These are phyloP conservation scores for Zasmidium angulare DNA, from an alignment of 2,329 filamentous ascomycete genomes.

Conservation along the genomic window DNA sequence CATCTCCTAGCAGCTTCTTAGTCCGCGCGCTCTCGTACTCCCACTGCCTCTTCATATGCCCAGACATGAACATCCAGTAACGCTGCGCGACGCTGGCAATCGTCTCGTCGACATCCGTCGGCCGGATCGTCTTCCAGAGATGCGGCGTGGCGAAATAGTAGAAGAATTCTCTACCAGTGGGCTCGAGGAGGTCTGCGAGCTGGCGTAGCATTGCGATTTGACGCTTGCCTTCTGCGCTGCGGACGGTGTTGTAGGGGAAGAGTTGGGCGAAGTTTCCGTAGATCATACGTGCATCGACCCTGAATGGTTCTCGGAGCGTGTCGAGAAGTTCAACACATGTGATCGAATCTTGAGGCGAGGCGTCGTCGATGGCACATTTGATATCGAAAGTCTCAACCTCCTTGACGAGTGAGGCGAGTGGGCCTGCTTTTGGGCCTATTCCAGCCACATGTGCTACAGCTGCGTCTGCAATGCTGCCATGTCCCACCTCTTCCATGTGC, in stretches of 20 bases:
- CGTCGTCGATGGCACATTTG: neutral
- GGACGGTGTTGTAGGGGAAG: slow-evolving; percentile 14
- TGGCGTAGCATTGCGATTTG: slow-evolving; percentile 21
- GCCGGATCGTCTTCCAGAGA: slow-evolving; percentile 16
- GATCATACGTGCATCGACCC: slow-evolving; percentile 14
- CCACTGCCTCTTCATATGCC: slow-evolving; percentile 15
- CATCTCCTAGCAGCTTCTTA: slow-evolving; percentile 20
- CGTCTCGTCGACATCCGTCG: slow-evolving; percentile 12
- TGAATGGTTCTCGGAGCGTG: slow-evolving; percentile 15
- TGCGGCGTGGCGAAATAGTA: slow-evolving; percentile 22
- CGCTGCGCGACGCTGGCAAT: slow-evolving; percentile 16
- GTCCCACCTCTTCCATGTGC: neutral
- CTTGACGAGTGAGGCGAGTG: no score
- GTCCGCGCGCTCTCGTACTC: slow-evolving; percentile 2
- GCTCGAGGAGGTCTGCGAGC: slow-evolving; percentile 20
- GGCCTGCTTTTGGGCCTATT: no score
- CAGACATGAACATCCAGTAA: slow-evolving; percentile 13
- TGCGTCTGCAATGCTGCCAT: neutral
- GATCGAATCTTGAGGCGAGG: neutral
- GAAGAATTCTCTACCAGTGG: slow-evolving; percentile 17
- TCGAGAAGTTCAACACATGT: slow-evolving; percentile 8
- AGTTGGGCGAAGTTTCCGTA: slow-evolving; percentile 23
- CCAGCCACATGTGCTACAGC: no score
- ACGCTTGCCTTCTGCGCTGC: slow-evolving; percentile 16
- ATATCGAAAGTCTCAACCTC: neutral